Evolutionary conservation across 805 yeast species (phyloP).

Genomic region (Scheffersomyces lignosus): DNA sequence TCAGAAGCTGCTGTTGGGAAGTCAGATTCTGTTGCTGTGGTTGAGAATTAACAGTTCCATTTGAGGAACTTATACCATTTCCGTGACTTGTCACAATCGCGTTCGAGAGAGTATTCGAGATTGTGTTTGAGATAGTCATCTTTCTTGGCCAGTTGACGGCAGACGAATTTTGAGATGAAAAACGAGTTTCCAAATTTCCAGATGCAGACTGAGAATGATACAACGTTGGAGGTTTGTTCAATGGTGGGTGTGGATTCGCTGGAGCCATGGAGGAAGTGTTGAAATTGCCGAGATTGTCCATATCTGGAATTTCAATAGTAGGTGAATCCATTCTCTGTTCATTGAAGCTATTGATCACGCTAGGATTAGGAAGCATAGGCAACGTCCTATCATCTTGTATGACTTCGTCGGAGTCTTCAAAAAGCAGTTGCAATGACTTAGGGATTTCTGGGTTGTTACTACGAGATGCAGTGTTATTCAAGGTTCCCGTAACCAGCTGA

Average conservation of each 20-base stretch:
- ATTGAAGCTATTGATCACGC: background rate
- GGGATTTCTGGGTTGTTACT: slow-evolving; percentile 55
- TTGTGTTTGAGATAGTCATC: slow-evolving; percentile 40
- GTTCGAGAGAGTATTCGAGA: too few species aligned
- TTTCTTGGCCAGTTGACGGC: slow-evolving; percentile 32
- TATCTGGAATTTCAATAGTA: slow-evolving; percentile 68
- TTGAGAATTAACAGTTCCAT: slow-evolving; percentile 10
- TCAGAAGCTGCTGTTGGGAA: slow-evolving; percentile 14
- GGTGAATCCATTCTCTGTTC: slow-evolving; percentile 52
- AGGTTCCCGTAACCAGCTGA: background rate
- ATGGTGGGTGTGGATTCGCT: slow-evolving; percentile 20
- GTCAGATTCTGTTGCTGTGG: slow-evolving; percentile 1
- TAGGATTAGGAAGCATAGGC: background rate
- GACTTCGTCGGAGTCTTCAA: slow-evolving; percentile 47
- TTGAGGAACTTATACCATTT: slow-evolving; percentile 3
- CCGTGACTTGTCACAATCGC: too few species aligned
- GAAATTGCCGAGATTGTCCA: slow-evolving; percentile 43
- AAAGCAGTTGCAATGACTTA: slow-evolving; percentile 66
- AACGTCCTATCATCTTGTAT: background rate
- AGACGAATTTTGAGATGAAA: slow-evolving; percentile 2
- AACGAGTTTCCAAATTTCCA: slow-evolving; percentile 34
- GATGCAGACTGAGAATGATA: slow-evolving; percentile 46
- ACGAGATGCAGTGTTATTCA: slow-evolving; percentile 5
- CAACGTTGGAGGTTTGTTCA: slow-evolving; percentile 44
- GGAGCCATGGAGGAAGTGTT: slow-evolving; percentile 6